Percentiles rank a stretch among this genome's conserved stretches.
phyloP scores from a whole-genome alignment of 768 basidiomycete genomes.

The Lactarius quietus region DNA sequence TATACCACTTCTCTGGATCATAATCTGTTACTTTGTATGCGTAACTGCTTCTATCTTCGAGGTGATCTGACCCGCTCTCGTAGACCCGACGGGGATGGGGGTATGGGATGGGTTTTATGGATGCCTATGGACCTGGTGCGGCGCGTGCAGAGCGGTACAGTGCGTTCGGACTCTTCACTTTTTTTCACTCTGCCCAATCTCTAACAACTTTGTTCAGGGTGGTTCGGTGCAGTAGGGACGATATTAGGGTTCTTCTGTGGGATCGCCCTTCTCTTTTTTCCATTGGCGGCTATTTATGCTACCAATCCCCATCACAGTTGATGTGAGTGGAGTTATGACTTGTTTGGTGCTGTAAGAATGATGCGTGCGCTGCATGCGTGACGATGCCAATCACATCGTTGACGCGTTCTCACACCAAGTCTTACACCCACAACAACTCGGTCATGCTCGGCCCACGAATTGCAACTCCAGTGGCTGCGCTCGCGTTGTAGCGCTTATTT shows the following conservation, averaged over 20 bases:
- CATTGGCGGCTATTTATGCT: neutral
- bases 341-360: too few relatives aligned
- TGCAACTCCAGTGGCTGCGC: too few relatives aligned
- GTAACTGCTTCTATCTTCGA: neutral
- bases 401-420: too few relatives aligned
- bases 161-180: neutral
- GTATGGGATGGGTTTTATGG: neutral
- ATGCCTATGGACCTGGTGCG: constrained; percentile 2
- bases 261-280: constrained; percentile 1
- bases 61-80: neutral
- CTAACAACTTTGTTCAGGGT: neutral
- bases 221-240: neutral
- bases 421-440: too few relatives aligned
- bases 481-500: too few relatives aligned
- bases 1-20: neutral
- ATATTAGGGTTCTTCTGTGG: constrained; percentile 9
- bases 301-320: too few relatives aligned
- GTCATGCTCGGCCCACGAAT: too few relatives aligned
- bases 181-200: neutral
- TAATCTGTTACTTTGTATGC: neutral
- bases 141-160: neutral
- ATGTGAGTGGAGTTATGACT: too few relatives aligned
- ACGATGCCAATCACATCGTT: too few relatives aligned
- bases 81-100: neutral
- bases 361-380: too few relatives aligned